Conservation (phyloP, 1,139 yeast species). For the Lodderomyces orthopsilosis region DNA sequence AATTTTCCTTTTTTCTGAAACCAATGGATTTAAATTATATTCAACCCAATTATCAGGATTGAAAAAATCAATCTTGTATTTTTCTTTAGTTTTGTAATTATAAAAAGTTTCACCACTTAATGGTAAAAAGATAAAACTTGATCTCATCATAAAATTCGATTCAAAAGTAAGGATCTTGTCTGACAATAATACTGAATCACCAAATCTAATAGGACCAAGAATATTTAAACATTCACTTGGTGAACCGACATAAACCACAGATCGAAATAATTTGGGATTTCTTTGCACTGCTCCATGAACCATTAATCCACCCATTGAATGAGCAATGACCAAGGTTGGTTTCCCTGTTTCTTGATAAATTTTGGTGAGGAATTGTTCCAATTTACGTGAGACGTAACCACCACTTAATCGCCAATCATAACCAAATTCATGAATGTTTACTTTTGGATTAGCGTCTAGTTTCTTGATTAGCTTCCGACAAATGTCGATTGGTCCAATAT, state of each 20-base stretch:
- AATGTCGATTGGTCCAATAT: constrained; percentile 86
- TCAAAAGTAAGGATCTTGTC: constrained; percentile 75
- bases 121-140: constrained; percentile 77
- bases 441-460: constrained; percentile 55
- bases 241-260: constrained; percentile 75
- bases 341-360: constrained; percentile 43
- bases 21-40: constrained; percentile 73
- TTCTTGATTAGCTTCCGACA: constrained; percentile 59
- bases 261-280: constrained; percentile 66
- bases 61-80: constrained; percentile 70
- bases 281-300: constrained; percentile 75
- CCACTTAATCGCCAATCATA: constrained; percentile 89
- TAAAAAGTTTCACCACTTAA: constrained; percentile 70
- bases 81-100: constrained; percentile 54
- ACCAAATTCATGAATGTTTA: constrained; percentile 71
- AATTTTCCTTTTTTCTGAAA: constrained; percentile 41
- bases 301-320: constrained; percentile 90
- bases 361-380: constrained; percentile 45
- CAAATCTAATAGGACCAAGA: constrained; percentile 78
- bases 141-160: constrained; percentile 85
- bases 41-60: constrained; percentile 80
- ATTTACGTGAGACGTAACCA: constrained; percentile 46
- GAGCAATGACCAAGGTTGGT: constrained; percentile 73
- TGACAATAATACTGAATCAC: constrained; percentile 76
- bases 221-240: constrained; percentile 86